phyloP scores from a whole-genome alignment of 1,284 basidiomycete genomes.

The Ceratorhiza oryzae-sativae region DNA sequence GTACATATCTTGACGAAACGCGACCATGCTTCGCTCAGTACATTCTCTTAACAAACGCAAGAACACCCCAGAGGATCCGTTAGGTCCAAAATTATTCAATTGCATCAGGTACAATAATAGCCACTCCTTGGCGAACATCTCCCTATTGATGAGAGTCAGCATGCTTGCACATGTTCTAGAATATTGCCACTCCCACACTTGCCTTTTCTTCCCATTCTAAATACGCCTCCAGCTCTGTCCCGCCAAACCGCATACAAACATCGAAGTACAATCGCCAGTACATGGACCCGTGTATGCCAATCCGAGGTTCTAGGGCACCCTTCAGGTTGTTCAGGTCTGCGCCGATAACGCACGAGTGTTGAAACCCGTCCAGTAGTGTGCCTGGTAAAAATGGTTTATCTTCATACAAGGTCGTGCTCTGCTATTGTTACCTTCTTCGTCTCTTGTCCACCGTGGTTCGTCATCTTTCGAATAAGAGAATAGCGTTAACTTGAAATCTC shows the following conservation, averaged over 20 bases:
- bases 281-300: slow-evolving; percentile 1
- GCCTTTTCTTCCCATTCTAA: slow-evolving; percentile 39
- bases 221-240: slow-evolving; percentile 37
- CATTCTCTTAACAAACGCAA: too few relatives aligned
- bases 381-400: background rate
- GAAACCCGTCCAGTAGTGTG: background rate
- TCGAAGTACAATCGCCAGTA: slow-evolving; percentile 34
- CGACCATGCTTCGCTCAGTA: too few relatives aligned
- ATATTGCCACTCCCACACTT: background rate
- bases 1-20: too few relatives aligned
- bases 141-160: background rate
- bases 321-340: slow-evolving; percentile 2
- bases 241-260: slow-evolving; percentile 38
- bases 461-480: slow-evolving; percentile 8
- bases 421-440: background rate
- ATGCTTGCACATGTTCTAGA: too few relatives aligned
- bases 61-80: too few relatives aligned
- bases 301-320: slow-evolving; percentile 10
- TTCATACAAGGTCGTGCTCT: background rate
- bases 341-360: background rate
- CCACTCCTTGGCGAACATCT: background rate
- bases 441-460: background rate
- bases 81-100: background rate
- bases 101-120: slow-evolving; percentile 18
- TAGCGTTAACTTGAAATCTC: slow-evolving; percentile 5